Base-by-base conservation (phyloP, 129 eudicot species). In the Flaveria brownii region DNA sequence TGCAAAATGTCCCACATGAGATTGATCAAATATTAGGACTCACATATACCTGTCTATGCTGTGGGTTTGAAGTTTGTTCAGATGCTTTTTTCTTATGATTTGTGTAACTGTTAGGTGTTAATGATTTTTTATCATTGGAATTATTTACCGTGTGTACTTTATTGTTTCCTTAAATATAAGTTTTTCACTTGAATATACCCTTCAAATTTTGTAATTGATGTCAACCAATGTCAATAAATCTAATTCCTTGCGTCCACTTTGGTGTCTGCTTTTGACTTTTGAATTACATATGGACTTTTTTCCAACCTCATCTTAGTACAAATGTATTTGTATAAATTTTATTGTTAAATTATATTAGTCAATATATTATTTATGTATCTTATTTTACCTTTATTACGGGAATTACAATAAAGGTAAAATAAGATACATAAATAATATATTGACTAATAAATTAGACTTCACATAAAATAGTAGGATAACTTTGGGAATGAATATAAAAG, bases 201-300 rank as follows among this genome's bases (percentile, higher is more conserved):
- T 56, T 56, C 62, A 18, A 17, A 56, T 13, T 57, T 20, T 22
- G 64, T 33, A 0, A 23, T 20, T 22, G 22, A 22, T 57, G 64
- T 22, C 30, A 57, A 22, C 23, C 33, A 57, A 55, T 8, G 12
- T 55, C 30, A 25, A 55, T 57, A 57, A 18, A 57, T 57, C 30
- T 57, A 57, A 9, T 57, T 23, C 33, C 64, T 57, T 56, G 4
- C 2, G 62, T 20, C 62, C 22, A 45, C 46, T 43, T 13, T 18
- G 18, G 73, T 15, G 59, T 15, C 42, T 9, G 9, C 61, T 70
- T 68, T 68, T 22, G 60, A 70, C 42, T 8, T 49, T 26, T 70
- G 43, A 50, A 16, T 70, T 62, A 23, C 23, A 49, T 14, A 49
- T 36, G 10, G 51, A 2, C 50, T 66, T 28, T 13, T 70, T 49